Conservation (phyloP, 495 filamentous ascomycete genomes). For the Talaromyces ruber region DNA sequence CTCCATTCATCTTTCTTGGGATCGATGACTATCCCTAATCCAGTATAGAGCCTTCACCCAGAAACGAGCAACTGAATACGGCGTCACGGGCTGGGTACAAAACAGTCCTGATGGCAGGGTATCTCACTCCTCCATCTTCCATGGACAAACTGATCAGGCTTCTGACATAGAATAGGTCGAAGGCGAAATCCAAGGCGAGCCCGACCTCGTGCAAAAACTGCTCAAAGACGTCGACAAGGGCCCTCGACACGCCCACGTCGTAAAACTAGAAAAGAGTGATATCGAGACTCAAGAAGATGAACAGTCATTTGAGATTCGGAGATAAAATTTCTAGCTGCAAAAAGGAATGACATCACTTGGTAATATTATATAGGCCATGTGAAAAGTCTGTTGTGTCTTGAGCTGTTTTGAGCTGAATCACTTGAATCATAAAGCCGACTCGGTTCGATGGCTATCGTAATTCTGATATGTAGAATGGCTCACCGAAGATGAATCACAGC, state of each 20-base stretch:
- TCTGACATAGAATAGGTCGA: slow-evolving; percentile 51
- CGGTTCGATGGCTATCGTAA: background rate
- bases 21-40: slow-evolving; percentile 9
- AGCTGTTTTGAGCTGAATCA: background rate
- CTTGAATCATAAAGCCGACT: background rate
- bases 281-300: slow-evolving; percentile 56
- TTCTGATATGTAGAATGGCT: background rate
- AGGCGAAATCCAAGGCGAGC: slow-evolving; percentile 77
- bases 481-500: background rate
- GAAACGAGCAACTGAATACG: slow-evolving; percentile 54
- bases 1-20: background rate
- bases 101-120: slow-evolving; percentile 71
- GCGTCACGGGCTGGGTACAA: slow-evolving; percentile 68
- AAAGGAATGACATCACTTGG: background rate
- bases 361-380: background rate
- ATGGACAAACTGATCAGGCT: background rate
- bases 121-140: slow-evolving; percentile 3
- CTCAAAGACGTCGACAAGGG: slow-evolving; percentile 71
- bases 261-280: slow-evolving; percentile 60
- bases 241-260: slow-evolving; percentile 57
- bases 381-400: background rate
- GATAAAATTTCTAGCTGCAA: background rate
- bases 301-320: slow-evolving; percentile 45
- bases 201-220: slow-evolving; percentile 54
- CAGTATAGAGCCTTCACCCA: slow-evolving; percentile 56